Conservation (phyloP, 257 asterid genomes). For the Jacaranda copaia region DNA sequence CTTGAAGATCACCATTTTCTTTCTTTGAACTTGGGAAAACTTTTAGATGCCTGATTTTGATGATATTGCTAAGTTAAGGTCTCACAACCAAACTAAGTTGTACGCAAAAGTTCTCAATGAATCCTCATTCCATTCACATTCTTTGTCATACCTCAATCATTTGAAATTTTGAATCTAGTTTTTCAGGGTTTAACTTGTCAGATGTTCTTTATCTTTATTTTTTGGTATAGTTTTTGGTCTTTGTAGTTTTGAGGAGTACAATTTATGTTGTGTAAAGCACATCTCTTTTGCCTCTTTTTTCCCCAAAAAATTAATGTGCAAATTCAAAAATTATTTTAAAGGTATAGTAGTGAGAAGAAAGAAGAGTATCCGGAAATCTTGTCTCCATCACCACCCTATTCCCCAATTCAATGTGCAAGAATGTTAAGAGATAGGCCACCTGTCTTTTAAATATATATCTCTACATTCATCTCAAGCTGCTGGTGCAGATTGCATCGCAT, state of each 20-base stretch:
- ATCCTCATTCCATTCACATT: neutral
- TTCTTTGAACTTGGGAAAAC: neutral
- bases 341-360: too few species aligned
- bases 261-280: neutral
- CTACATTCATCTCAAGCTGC: too few species aligned
- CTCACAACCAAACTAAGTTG: neutral
- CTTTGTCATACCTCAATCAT: neutral
- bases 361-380: too few species aligned
- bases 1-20: neutral
- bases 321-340: too few species aligned
- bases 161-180: neutral
- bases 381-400: too few species aligned
- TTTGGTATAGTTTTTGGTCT: neutral
- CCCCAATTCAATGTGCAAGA: too few species aligned
- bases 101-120: neutral
- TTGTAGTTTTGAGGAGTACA: neutral
- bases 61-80: neutral
- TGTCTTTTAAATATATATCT: too few species aligned
- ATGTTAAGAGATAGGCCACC: too few species aligned
- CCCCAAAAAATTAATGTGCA: too few species aligned
- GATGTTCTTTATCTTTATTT: neutral
- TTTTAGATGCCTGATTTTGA: neutral
- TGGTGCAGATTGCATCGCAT: too few species aligned
- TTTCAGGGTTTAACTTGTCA: neutral
- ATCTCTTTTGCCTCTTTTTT: too few species aligned